These are phyloP conservation scores for Phytopythium aichiense DNA, from an alignment of 352 stramenopile species.

Conservation along the genomic window DNA sequence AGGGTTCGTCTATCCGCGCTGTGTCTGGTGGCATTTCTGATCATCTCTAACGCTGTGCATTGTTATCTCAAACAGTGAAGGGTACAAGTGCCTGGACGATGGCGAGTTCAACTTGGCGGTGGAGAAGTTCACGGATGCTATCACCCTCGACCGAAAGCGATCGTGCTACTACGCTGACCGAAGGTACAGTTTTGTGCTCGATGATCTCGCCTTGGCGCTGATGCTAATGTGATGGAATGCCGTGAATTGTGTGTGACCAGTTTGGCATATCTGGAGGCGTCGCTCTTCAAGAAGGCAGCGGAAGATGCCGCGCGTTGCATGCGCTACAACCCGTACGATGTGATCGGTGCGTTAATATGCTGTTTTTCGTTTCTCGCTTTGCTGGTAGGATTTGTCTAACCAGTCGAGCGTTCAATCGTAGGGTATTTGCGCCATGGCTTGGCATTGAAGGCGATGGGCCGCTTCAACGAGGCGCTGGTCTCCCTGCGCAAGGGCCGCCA, in stretches of 20 bases:
- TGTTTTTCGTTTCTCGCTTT: background rate
- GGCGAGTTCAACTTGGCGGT: slow-evolving; percentile 89
- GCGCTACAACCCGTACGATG: slow-evolving; percentile 91
- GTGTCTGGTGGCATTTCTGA: background rate
- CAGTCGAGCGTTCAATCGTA: background rate
- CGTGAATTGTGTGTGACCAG: slow-evolving; percentile 19
- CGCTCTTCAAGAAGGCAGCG: slow-evolving; percentile 79
- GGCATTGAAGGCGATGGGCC: slow-evolving; percentile 82
- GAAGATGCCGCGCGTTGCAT: slow-evolving; percentile 89
- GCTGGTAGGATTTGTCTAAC: background rate
- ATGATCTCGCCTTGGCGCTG: too few species aligned
- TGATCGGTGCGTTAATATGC: slow-evolving; percentile 58
- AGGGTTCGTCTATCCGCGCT: slow-evolving; percentile 1
- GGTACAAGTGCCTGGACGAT: slow-evolving; percentile 88
- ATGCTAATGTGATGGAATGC: background rate
- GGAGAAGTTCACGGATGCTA: slow-evolving; percentile 92
- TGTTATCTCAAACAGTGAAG: slow-evolving; percentile 48
- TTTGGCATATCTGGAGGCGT: slow-evolving; percentile 63
- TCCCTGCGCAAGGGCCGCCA: slow-evolving; percentile 62
- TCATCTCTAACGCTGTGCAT: background rate
- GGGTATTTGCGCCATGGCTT: slow-evolving; percentile 92
- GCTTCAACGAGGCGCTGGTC: slow-evolving; percentile 67
- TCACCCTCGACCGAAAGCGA: slow-evolving; percentile 81
- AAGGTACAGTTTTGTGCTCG: slow-evolving; percentile 28
- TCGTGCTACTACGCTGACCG: slow-evolving; percentile 92